Evolutionary conservation across 2,329 filamentous ascomycete species (phyloP), one percentile per base, ranked within the genome.

Genomic region (Westerdykella aurantiaca): DNA sequence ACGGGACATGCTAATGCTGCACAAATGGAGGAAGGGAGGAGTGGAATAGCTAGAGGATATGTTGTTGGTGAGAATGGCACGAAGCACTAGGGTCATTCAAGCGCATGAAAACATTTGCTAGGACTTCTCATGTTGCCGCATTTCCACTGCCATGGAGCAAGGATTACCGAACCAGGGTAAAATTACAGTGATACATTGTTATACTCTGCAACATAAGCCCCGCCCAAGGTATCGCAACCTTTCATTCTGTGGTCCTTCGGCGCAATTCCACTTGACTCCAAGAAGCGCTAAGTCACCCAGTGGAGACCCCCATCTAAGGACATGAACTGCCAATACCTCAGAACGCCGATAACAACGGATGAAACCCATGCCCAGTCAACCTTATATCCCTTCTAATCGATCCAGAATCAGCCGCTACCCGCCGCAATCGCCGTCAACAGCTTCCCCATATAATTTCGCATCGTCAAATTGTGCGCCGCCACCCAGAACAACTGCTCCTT

Each of bases 21-120:
- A 1, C 64, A 79, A 14, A 78, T 98, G 45, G 88, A 95, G 61
- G 83, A 96, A 68, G 93, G 93, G 1, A 79, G 88, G 51, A 85
- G 83, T 52, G 93, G 93, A 13, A 82, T 97, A 44, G 93, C 93
- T 29, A 82, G 87, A 57, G 93, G 91, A 0, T 98, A 98, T 71
- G 80, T 75, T 0, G 85, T 93, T 41, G 87, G 86, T 6, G 79
- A 81, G 9, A 56, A 60, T 39, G 57, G 43, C 12, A 48, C 35
- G 5, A 49, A 37, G 40, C 61, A 64, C 48, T 66, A 35, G 17
- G 18, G 18, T 21, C 18, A 21, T 21, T 21, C 18, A 21, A 21
- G 4, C 18, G n/a, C n/a, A n/a, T n/a, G n/a, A n/a, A n/a, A 21
- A 21, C 18, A n/a, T n/a, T 25, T 25, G 23, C 5, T 5, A 25